phyloP scores from a whole-genome alignment of 768 basidiomycete genomes.

The Melanogaster broomeanus region DNA sequence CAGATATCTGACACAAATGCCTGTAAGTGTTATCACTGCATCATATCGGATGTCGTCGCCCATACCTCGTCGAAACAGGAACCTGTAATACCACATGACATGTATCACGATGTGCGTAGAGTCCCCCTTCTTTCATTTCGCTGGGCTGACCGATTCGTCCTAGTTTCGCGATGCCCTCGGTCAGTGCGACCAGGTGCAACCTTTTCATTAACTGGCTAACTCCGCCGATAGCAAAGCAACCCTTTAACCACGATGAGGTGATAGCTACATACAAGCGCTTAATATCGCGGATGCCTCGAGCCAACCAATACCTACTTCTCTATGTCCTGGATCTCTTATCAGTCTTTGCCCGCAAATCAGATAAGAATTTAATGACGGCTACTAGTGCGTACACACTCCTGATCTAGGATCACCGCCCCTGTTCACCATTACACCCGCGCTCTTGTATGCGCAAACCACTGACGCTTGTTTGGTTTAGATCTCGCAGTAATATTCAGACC shows the following conservation, averaged over 20 bases:
- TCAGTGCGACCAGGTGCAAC: conserved; percentile 33
- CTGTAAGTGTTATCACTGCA: conserved; percentile 55
- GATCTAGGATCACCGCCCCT: conserved; percentile 1
- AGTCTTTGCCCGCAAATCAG: conserved; percentile 89
- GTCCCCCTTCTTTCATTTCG: conserved; percentile 27
- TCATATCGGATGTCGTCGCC: neutral
- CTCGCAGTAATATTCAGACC: conserved; percentile 97
- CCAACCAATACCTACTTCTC: conserved; percentile 94
- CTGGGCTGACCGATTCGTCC: conserved; percentile 10
- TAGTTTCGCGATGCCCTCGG: conserved; percentile 82
- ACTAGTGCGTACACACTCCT: conserved; percentile 60
- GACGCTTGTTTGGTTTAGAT: conserved; percentile 48
- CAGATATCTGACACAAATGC: conserved; percentile 95
- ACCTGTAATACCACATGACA: conserved; percentile 89
- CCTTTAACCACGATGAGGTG: conserved; percentile 68
- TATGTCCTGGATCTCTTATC: conserved; percentile 96
- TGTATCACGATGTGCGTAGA: conserved; percentile 87
- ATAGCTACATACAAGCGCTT: conserved; percentile 82
- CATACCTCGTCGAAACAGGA: conserved; percentile 53
- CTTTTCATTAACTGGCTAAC: conserved; percentile 16
- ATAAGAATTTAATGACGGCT: conserved; percentile 95
- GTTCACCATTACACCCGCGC: neutral
- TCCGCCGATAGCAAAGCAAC: conserved; percentile 55
- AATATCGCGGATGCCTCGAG: conserved; percentile 80
- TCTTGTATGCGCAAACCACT: neutral